Conservation (phyloP, 441 rosid species). For the Codiaeum variegatum region DNA sequence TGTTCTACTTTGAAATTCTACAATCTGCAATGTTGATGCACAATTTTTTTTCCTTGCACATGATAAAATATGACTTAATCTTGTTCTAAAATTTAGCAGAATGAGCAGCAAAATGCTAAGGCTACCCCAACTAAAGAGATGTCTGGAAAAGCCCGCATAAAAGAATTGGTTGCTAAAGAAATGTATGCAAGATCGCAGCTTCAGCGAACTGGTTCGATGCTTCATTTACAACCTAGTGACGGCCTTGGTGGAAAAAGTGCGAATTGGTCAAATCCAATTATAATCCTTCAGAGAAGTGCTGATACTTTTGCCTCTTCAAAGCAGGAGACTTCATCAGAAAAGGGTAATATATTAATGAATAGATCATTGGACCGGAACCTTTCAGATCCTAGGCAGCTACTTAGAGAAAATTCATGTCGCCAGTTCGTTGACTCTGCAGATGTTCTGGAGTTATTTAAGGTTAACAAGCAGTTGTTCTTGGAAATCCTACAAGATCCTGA, state of each 20-base stretch:
- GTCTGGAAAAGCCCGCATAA: slow-evolving; percentile 20
- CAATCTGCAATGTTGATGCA: background rate
- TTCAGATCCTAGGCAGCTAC: slow-evolving; percentile 22
- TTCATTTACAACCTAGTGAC: slow-evolving; percentile 28
- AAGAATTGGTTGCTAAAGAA: slow-evolving; percentile 27
- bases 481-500: slow-evolving; percentile 46
- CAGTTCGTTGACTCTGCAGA: slow-evolving; percentile 49
- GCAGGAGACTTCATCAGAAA: slow-evolving; percentile 13
- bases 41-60: slow-evolving; percentile 11
- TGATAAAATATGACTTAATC: background rate
- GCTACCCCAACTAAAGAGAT: slow-evolving; percentile 6
- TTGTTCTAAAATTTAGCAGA: slow-evolving; percentile 25
- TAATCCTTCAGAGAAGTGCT: slow-evolving; percentile 40
- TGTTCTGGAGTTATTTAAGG: slow-evolving; percentile 49
- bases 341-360: slow-evolving; percentile 7
- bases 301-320: slow-evolving; percentile 24
- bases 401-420: slow-evolving; percentile 22
- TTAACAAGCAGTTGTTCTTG: slow-evolving; percentile 49
- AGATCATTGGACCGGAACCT: slow-evolving; percentile 17
- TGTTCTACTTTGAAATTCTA: background rate
- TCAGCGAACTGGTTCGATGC: slow-evolving; percentile 21
- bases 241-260: slow-evolving; percentile 17
- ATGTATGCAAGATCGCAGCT: slow-evolving; percentile 22
- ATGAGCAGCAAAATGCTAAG: slow-evolving; percentile 22
- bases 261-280: slow-evolving; percentile 39